phyloP scores from a whole-genome alignment of 768 basidiomycete genomes.

The Jaapia argillacea region DNA sequence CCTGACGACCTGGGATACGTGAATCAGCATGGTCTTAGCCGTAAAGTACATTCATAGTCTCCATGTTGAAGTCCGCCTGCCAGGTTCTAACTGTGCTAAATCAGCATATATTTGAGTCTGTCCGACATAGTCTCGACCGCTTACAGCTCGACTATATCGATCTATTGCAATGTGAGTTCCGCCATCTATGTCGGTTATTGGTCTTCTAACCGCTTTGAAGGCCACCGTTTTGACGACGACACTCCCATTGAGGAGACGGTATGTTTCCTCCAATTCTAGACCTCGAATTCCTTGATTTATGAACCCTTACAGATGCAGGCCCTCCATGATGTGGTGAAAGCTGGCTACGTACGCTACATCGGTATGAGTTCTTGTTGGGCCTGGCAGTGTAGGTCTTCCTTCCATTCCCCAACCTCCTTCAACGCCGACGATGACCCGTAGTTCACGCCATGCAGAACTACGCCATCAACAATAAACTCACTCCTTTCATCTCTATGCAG shows the following conservation, averaged over 20 bases:
- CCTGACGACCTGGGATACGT: constrained; percentile 11
- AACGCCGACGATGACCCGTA: constrained; percentile 1
- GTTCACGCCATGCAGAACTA: constrained; percentile 12
- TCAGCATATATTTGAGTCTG: constrained; percentile 32
- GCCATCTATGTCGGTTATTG: not conserved
- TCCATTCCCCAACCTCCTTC: not conserved
- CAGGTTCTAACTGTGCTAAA: not conserved
- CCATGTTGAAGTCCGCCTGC: not conserved
- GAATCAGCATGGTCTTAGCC: constrained; percentile 15
- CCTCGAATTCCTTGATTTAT: constrained; percentile 8
- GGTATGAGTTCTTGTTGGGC: constrained; percentile 3
- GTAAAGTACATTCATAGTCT: constrained; percentile 20
- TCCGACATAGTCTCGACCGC: constrained; percentile 21
- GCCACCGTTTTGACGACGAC: constrained; percentile 39
- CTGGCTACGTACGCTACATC: not conserved
- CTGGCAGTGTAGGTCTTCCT: constrained; percentile 11
- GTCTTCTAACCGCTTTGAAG: constrained; percentile 11
- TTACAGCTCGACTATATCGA: constrained; percentile 28
- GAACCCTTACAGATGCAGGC: constrained; percentile 5
- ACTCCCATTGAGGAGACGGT: constrained; percentile 39
- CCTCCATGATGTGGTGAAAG: constrained; percentile 1
- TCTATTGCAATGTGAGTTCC: constrained; percentile 22
- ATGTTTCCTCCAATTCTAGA: constrained; percentile 9
- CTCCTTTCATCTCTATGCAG: constrained; percentile 27
- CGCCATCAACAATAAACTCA: constrained; percentile 9